Evolutionary conservation across 2,329 filamentous ascomycete species (phyloP).

Genomic region (Colletotrichum filicis): DNA sequence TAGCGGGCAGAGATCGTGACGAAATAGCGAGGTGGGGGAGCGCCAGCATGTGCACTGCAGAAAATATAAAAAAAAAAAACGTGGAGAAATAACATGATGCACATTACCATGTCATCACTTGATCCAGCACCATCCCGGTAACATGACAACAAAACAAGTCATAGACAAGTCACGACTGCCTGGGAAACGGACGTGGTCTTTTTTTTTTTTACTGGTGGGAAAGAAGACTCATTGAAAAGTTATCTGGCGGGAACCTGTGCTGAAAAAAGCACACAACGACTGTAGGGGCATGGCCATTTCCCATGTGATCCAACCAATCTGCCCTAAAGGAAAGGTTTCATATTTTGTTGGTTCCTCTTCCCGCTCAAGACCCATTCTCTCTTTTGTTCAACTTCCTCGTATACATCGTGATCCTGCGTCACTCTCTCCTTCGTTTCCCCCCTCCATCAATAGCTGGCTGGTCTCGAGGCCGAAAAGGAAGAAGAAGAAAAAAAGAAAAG

Average conservation of each 20-base stretch:
- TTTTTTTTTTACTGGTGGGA: background rate
- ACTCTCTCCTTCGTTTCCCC: constrained; percentile 1
- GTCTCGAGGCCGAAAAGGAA: constrained; percentile 19
- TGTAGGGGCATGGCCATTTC: constrained; percentile 22
- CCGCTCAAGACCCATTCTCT: constrained; percentile 6
- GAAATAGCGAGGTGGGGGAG: background rate
- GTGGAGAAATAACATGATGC: background rate
- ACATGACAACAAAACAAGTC: background rate
- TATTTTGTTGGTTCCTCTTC: constrained; percentile 11
- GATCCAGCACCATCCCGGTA: constrained; percentile 9
- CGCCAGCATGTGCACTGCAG: constrained; percentile 1
- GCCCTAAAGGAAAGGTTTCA: constrained; percentile 14
- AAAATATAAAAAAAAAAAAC: background rate
- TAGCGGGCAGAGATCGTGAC: background rate
- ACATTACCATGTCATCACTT: background rate
- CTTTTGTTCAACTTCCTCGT: constrained; percentile 8
- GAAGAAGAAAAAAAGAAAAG: constrained; percentile 16
- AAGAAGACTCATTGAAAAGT: constrained; percentile 32
- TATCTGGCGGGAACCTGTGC: constrained; percentile 28
- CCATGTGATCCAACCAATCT: constrained; percentile 34
- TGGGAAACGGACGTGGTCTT: background rate
- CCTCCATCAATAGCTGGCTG: background rate
- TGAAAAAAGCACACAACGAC: constrained; percentile 14
- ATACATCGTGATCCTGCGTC: constrained; percentile 27
- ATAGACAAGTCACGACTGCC: background rate